Conservation (phyloP, 2,329 filamentous ascomycete genomes). For the Epichloe hybrida region DNA sequence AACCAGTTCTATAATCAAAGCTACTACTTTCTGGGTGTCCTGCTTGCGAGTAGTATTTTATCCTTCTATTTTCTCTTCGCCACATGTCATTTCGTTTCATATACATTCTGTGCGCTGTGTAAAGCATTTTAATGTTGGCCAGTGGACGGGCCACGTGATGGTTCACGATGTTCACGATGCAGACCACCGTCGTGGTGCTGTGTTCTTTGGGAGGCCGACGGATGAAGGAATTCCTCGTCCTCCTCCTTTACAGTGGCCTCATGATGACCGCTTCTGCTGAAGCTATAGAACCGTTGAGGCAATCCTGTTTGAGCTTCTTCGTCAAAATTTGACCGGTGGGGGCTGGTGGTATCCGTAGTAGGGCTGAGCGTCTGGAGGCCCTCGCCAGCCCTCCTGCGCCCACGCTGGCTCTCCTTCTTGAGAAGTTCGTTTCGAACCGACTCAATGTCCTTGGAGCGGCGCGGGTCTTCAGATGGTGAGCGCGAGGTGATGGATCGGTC, state of each 20-base stretch:
- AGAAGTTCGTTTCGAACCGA: constrained; percentile 22
- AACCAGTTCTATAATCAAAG: not conserved
- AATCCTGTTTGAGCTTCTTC: constrained; percentile 29
- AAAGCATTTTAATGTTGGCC: not conserved
- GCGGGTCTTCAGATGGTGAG: constrained; percentile 21
- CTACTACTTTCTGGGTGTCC: not conserved
- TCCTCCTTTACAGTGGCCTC: constrained; percentile 5
- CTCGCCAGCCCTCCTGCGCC: constrained; percentile 36
- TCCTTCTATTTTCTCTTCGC: not conserved
- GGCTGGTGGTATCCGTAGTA: constrained; percentile 18
- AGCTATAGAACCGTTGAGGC: constrained; percentile 18
- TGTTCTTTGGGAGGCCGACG: constrained; percentile 4
- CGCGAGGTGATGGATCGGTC: constrained; percentile 8
- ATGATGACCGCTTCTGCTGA: constrained; percentile 10
- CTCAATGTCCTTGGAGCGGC: constrained; percentile 25
- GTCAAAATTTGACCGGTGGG: constrained; percentile 25
- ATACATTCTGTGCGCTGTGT: not conserved
- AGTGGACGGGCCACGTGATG: constrained; percentile 9
- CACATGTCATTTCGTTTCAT: not conserved
- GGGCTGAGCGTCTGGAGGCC: constrained; percentile 23
- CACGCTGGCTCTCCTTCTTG: constrained; percentile 32
- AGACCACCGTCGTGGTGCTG: not conserved
- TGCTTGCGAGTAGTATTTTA: not conserved
- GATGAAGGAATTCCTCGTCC: constrained; percentile 8
- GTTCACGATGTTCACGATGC: not conserved